Base-by-base conservation (phyloP, 495 filamentous ascomycete genomes). In the Neurospora sp. region DNA sequence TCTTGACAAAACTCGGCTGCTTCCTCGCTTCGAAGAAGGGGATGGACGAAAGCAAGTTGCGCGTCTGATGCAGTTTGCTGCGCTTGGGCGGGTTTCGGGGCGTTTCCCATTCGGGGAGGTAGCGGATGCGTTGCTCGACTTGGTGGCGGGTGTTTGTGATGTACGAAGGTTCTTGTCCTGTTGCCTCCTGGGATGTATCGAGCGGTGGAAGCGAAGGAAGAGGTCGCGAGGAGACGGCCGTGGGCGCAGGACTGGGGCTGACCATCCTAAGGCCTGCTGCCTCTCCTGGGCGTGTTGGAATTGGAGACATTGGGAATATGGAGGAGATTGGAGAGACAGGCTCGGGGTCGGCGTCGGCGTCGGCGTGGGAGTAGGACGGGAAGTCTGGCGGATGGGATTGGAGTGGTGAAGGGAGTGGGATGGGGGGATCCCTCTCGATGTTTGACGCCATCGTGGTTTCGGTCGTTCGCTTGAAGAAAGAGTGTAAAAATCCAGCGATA, bases 81-180 rank as follows among this genome's bases (percentile, higher is more conserved):
- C 78, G 79, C 72, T 81, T 83, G 8, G 83, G 81, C 4, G 81
- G 78, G 22, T 78, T 72, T 31, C 77, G 76, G 22, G 81, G 79
- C 3, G 77, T 80, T 71, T 84, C 82, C 83, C 82, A 84, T 3
- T 80, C 81, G 22, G 80, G 81, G 40, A 81, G 74, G 72, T 83
- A 68, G 27, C 72, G 75, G 59, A 76, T 71, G 18, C 75, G 73
- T 39, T 71, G 53, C 27, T 65, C 53, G 53, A 65, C 27, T 35
- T 35, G 53, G 14, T 35, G 12, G 27, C 53, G 53, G 7, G 53
- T 35, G 1, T 35, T 65, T 0, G 27, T 3, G 14, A 65, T 35
- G 1, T 65, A 65, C 0, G 27, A 16, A 3, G 53, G 53, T 35
- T 65, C 53, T 16, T 16, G 53, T 65, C 27, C 27, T 18, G 2